A percentile compares a stretch with the other conserved stretches of the same genome.
Evolutionary conservation across 78 protist genomes (phyloP).

Genomic region (Chrysochromulina tobinii): DNA sequence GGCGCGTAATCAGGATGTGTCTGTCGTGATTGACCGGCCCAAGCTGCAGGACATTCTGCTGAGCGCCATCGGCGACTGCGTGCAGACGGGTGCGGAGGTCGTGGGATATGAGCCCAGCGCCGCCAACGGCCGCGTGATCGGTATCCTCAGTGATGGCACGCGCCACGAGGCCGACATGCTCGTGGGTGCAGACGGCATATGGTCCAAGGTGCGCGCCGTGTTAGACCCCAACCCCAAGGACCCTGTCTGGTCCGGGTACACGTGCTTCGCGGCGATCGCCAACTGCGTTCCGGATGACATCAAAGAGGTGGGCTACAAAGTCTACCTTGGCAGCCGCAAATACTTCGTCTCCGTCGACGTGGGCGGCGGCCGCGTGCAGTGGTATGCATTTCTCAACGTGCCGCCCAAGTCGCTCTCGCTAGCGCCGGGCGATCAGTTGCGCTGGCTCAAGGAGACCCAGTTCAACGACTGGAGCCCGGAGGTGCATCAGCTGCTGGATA

Average conservation of each 20-base stretch:
- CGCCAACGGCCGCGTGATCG: not conserved
- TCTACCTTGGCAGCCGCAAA: slow-evolving; percentile 5
- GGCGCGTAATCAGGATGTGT: not conserved
- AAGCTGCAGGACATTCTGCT: slow-evolving; percentile 22
- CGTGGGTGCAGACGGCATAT: slow-evolving; percentile 46
- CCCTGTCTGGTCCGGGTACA: slow-evolving; percentile 26
- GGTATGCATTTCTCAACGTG: slow-evolving; percentile 22
- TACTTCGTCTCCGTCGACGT: slow-evolving; percentile 31
- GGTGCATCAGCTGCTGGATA: not conserved
- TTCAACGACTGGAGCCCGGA: not conserved
- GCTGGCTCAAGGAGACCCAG: not conserved
- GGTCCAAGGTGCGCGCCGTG: slow-evolving; percentile 7
- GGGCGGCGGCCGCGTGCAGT: slow-evolving; percentile 26
- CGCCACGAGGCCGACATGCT: not conserved
- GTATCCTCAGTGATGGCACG: not conserved
- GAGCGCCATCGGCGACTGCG: not conserved
- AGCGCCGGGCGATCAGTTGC: not conserved
- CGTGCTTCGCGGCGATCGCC: slow-evolving; percentile 13
- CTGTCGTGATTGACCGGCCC: slow-evolving; percentile 37
- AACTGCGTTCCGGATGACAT: not conserved
- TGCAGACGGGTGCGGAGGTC: not conserved
- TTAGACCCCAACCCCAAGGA: not conserved
- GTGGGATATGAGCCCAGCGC: not conserved
- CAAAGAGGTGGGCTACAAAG: not conserved
- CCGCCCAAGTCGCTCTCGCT: not conserved